Evolutionary conservation across 768 basidiomycete species (phyloP).

Genomic region (Rhodotorula kratochvilovae): DNA sequence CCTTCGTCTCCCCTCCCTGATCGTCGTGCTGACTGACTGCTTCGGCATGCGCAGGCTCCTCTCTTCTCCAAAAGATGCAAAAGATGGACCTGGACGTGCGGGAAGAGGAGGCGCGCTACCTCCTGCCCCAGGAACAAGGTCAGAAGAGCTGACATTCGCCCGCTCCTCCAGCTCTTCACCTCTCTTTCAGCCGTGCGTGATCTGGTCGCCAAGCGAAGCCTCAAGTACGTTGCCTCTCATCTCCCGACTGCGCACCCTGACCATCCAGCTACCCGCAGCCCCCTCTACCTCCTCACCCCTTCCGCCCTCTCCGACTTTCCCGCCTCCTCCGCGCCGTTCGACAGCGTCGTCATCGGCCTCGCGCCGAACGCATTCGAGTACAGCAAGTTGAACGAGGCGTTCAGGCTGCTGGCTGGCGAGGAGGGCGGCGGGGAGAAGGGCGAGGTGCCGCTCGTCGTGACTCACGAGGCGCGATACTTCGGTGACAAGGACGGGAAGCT

Average conservation of each 20-base stretch:
- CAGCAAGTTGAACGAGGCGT: conserved; percentile 60
- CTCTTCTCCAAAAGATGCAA: conserved; percentile 51
- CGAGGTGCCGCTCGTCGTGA: conserved; percentile 55
- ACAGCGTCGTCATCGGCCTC: conserved; percentile 64
- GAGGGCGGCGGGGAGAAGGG: neutral
- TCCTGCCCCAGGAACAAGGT: too few species aligned
- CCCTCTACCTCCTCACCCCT: conserved; percentile 58
- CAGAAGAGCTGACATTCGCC: neutral
- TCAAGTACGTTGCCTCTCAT: conserved; percentile 50
- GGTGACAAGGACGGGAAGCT: conserved; percentile 53
- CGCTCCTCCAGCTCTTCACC: conserved; percentile 52
- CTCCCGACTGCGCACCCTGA: neutral
- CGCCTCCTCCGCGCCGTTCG: conserved; percentile 47
- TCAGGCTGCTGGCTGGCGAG: conserved; percentile 55
- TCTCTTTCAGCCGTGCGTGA: conserved; percentile 60
- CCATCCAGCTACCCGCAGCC: conserved; percentile 47
- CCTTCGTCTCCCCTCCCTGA: conserved; percentile 13
- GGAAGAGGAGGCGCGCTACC: conserved; percentile 49
- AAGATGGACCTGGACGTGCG: conserved; percentile 56
- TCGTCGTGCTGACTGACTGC: too few species aligned
- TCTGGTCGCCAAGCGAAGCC: conserved; percentile 50
- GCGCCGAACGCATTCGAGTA: conserved; percentile 58
- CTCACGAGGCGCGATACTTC: conserved; percentile 59
- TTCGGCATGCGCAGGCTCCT: neutral
- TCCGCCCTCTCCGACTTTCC: conserved; percentile 50